Evolutionary conservation across 108 stramenopile genomes (phyloP), one percentile per base, ranked within the genome.

Genomic region (Aurantiochytrium sp.): DNA sequence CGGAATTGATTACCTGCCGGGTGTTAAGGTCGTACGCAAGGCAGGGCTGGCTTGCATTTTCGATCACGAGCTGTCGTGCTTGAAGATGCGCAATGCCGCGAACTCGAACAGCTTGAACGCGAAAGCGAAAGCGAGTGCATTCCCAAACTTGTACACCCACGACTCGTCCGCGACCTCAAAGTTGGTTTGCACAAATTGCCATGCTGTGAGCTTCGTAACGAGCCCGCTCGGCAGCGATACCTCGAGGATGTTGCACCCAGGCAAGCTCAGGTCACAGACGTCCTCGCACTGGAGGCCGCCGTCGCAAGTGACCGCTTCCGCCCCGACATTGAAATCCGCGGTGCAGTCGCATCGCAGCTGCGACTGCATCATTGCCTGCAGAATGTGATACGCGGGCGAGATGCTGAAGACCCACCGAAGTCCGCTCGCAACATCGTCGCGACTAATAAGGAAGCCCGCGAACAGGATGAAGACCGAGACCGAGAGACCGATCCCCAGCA

Each of bases 381-480:
- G 15, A 0, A 34, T 12, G 24, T 24, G 19, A 19, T 65, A 65
- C 34, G 24, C 8, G 15, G 59, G 59, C 59, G 59, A 65, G 24
- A 65, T 15, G 0, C 15, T 15, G 24, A 34, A 65, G 59, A 86
- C 69, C 89, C 89, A 89, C 4, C 69, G 87, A 1, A 89, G 39
- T 12, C 24, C 17, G 17, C 6, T 15, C 17, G 73, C 24, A 24
- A 24, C 30, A 5, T 81, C 42, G 17, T 27, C 55, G 68, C 19
- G 59, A 39, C 89, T 52, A 89, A 89, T 87, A 73, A 89, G 85
- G 81, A 89, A 87, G 19, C 73, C 39, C 24, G 73, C 73, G 32
- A 81, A 81, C 0, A 81, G 73, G 12, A 48, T 41, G 73, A 81
- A 81, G 73, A 81, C 6, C 0, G 39, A 48, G 19, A 81, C 19